These are phyloP conservation scores for Lasiodiplodia sp. DNA, from an alignment of 2,329 filamentous ascomycete genomes.

Conservation along the genomic window DNA sequence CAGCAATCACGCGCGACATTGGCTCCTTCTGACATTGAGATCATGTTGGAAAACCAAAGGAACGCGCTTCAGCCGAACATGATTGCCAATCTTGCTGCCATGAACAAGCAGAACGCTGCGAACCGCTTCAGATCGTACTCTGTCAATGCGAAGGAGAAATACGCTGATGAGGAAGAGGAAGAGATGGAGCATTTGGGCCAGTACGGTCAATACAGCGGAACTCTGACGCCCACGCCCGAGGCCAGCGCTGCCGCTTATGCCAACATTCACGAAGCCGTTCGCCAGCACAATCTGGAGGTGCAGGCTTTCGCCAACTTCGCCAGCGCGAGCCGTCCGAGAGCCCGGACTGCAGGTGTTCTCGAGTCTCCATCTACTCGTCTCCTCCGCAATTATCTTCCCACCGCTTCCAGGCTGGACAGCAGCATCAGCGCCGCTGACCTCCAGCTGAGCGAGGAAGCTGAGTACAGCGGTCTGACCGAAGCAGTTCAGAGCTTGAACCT, in stretches of 20 bases:
- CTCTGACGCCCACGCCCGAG: conserved; percentile 65
- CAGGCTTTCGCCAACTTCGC: conserved; percentile 90
- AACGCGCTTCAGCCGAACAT: conserved; percentile 67
- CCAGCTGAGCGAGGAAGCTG: conserved; percentile 74
- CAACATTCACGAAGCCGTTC: conserved; percentile 74
- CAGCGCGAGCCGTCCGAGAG: conserved; percentile 78
- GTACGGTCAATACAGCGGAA: conserved; percentile 66
- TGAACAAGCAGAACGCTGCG: conserved; percentile 73
- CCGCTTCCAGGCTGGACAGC: conserved; percentile 77
- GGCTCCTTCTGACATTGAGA: conserved; percentile 65
- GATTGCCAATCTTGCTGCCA: conserved; percentile 68
- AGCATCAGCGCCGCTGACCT: conserved; percentile 79
- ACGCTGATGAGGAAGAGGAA: conserved; percentile 86
- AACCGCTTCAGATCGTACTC: conserved; percentile 97
- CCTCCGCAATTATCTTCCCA: conserved; percentile 76
- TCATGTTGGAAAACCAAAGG: conserved; percentile 59
- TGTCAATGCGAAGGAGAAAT: conserved; percentile 98
- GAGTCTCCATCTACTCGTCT: conserved; percentile 74
- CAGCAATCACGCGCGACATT: conserved; percentile 79
- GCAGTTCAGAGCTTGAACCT: conserved; percentile 84
- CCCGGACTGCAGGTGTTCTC: conserved; percentile 88
- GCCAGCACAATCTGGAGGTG: conserved; percentile 90
- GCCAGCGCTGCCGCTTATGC: conserved; percentile 62
- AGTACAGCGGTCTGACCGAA: conserved; percentile 81
- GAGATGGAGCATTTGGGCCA: conserved; percentile 58